Evolutionary conservation across 768 basidiomycete species (phyloP).

Genomic region (Fistulinella prunicolor): DNA sequence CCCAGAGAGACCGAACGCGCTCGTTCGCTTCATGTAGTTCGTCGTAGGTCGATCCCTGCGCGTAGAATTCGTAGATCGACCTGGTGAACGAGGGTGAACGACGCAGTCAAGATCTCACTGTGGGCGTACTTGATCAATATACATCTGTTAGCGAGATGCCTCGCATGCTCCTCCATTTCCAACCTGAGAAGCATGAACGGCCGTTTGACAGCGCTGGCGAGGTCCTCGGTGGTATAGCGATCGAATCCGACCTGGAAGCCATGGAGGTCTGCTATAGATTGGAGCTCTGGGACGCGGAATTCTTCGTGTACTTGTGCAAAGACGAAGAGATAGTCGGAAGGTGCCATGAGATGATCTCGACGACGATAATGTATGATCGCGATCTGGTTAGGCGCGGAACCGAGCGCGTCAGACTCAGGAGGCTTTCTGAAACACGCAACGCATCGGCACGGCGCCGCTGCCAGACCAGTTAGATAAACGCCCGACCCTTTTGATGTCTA

Average conservation of each 20-base stretch:
- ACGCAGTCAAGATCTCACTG: not conserved
- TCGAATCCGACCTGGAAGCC: conserved; percentile 56
- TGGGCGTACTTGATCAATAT: conserved; percentile 74
- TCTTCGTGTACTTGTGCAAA: conserved; percentile 81
- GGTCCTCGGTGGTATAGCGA: conserved; percentile 40
- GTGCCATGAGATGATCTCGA: conserved; percentile 17
- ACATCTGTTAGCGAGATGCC: conserved; percentile 69
- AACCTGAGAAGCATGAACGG: conserved; percentile 77
- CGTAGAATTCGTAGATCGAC: conserved; percentile 77
- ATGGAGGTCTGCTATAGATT: conserved; percentile 71
- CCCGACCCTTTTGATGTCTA: conserved; percentile 14
- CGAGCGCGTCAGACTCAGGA: too few relatives aligned
- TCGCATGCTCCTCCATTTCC: conserved; percentile 68
- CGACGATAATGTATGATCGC: too few relatives aligned
- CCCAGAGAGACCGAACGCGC: conserved; percentile 48
- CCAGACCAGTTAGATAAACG: too few relatives aligned
- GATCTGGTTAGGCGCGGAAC: too few relatives aligned
- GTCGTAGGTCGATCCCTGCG: conserved; percentile 63
- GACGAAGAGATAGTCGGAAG: conserved; percentile 54
- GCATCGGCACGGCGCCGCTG: too few relatives aligned
- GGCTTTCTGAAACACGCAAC: too few relatives aligned
- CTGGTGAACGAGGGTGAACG: conserved; percentile 36
- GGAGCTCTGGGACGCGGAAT: conserved; percentile 81
- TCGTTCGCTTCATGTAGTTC: conserved; percentile 60
- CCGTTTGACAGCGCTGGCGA: conserved; percentile 45